Evolutionary conservation across 2,329 filamentous ascomycete genomes (phyloP).

Genomic region (Lasiodiplodia sp.): DNA sequence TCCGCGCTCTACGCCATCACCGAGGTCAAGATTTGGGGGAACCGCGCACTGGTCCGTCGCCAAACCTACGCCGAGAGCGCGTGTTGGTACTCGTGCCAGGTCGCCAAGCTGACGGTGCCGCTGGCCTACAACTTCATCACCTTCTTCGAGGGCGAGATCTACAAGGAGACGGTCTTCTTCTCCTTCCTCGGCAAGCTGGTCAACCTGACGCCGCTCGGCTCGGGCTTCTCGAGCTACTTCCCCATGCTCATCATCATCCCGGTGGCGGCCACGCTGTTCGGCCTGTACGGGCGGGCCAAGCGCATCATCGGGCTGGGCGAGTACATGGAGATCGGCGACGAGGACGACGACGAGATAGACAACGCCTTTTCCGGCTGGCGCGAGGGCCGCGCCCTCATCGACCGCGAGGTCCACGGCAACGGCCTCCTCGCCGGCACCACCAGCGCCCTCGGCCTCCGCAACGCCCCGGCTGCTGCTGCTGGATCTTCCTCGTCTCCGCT

Average conservation of each 20-base stretch:
- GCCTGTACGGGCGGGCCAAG: conserved; percentile 83
- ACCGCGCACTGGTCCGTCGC: conserved; percentile 84
- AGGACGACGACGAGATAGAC: conserved; percentile 69
- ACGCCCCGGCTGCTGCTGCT: background rate
- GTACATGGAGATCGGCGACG: conserved; percentile 63
- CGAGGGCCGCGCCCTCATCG: conserved; percentile 88
- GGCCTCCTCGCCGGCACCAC: conserved; percentile 41
- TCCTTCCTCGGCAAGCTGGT: conserved; percentile 83
- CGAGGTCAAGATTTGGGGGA: conserved; percentile 97
- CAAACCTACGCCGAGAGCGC: conserved; percentile 94
- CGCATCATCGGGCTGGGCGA: conserved; percentile 80
- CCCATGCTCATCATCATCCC: conserved; percentile 87
- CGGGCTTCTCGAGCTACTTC: conserved; percentile 87
- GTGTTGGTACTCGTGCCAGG: conserved; percentile 94
- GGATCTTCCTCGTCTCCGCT: conserved; percentile 14
- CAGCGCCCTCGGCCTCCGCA: conserved; percentile 33
- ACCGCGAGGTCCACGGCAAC: conserved; percentile 70
- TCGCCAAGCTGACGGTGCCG: conserved; percentile 90
- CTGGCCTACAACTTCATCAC: conserved; percentile 97
- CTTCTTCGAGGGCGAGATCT: conserved; percentile 77
- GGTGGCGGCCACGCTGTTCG: conserved; percentile 84
- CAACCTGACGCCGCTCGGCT: conserved; percentile 80
- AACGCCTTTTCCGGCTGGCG: conserved; percentile 80
- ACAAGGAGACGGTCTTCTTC: conserved; percentile 83
- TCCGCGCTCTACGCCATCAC: conserved; percentile 87